Evolutionary conservation across 2,329 filamentous ascomycete species (phyloP).

Genomic region (Drechmeria coniospora): DNA sequence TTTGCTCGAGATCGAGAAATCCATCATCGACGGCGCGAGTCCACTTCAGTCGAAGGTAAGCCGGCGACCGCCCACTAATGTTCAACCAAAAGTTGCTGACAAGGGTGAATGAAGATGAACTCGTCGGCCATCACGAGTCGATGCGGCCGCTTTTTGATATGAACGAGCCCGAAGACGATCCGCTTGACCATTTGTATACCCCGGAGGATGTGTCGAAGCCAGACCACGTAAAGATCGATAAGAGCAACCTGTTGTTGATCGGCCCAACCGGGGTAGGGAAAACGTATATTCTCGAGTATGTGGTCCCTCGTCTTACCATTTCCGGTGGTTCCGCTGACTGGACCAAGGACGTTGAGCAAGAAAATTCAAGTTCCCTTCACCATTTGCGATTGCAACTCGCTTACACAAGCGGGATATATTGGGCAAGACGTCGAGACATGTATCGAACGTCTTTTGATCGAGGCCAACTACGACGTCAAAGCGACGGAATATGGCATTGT

Average conservation of each 20-base stretch:
- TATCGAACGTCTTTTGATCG: slow-evolving; percentile 77
- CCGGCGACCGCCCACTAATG: slow-evolving; percentile 3
- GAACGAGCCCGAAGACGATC: slow-evolving; percentile 13
- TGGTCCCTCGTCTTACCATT: neutral
- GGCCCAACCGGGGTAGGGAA: slow-evolving; percentile 93
- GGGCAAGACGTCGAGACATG: slow-evolving; percentile 96
- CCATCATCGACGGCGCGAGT: slow-evolving; percentile 37
- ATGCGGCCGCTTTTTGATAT: slow-evolving; percentile 25
- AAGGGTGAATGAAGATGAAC: slow-evolving; percentile 34
- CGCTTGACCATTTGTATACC: slow-evolving; percentile 29
- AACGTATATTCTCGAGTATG: slow-evolving; percentile 72
- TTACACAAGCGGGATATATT: slow-evolving; percentile 94
- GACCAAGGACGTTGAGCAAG: slow-evolving; percentile 67
- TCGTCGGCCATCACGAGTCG: slow-evolving; percentile 34
- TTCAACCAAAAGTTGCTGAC: slow-evolving; percentile 9
- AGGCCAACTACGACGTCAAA: slow-evolving; percentile 75
- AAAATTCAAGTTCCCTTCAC: slow-evolving; percentile 91
- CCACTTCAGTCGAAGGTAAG: slow-evolving; percentile 68
- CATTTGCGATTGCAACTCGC: slow-evolving; percentile 89
- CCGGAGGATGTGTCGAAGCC: slow-evolving; percentile 28
- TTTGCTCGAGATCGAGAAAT: slow-evolving; percentile 51
- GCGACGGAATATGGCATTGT: slow-evolving; percentile 85
- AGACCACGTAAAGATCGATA: slow-evolving; percentile 62
- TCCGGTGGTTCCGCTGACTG: slow-evolving; percentile 7
- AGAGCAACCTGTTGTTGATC: slow-evolving; percentile 83